These are phyloP conservation scores for Lecanosticta acicola DNA, from an alignment of 2,329 filamentous ascomycete genomes.

Conservation along the genomic window DNA sequence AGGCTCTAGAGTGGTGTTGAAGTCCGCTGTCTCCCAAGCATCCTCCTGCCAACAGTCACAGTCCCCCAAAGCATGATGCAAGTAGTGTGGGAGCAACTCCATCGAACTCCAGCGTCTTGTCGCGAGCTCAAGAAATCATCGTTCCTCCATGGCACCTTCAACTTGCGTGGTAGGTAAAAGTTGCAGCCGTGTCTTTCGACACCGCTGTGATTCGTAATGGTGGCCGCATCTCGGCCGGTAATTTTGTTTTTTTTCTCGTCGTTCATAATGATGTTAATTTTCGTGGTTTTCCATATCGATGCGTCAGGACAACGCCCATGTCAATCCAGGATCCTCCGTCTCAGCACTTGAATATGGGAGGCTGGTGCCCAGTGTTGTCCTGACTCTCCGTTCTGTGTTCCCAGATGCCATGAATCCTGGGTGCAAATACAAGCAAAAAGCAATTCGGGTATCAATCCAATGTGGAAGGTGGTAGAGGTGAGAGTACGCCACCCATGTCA, in stretches of 20 bases:
- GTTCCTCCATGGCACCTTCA: slow-evolving; percentile 11
- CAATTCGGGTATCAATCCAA: slow-evolving; percentile 10
- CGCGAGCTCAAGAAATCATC: slow-evolving; percentile 33
- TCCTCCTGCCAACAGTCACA: slow-evolving; percentile 5
- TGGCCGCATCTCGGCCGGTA: slow-evolving; percentile 1
- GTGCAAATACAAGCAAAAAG: slow-evolving; percentile 5
- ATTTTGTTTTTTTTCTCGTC: background rate
- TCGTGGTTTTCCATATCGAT: slow-evolving; percentile 4
- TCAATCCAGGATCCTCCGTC: slow-evolving; percentile 33
- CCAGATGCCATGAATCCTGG: slow-evolving; percentile 6
- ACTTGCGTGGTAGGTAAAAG: slow-evolving; percentile 1
- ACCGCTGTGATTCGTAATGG: background rate
- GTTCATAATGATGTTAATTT: slow-evolving; percentile 5
- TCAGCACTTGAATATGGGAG: slow-evolving; percentile 34
- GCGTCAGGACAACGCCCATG: slow-evolving; percentile 25
- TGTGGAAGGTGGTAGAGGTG: slow-evolving; percentile 13
- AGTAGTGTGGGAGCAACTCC: slow-evolving; percentile 19
- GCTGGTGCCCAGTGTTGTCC: slow-evolving; percentile 34
- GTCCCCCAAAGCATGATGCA: background rate
- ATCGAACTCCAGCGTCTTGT: slow-evolving; percentile 25
- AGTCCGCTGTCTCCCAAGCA: slow-evolving; percentile 14
- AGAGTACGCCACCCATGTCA: slow-evolving; percentile 33
- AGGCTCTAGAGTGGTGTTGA: slow-evolving; percentile 14
- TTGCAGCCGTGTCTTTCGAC: slow-evolving; percentile 16
- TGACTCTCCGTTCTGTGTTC: slow-evolving; percentile 8